Base-by-base conservation (phyloP, 768 basidiomycete species). In the Russula sp. region DNA sequence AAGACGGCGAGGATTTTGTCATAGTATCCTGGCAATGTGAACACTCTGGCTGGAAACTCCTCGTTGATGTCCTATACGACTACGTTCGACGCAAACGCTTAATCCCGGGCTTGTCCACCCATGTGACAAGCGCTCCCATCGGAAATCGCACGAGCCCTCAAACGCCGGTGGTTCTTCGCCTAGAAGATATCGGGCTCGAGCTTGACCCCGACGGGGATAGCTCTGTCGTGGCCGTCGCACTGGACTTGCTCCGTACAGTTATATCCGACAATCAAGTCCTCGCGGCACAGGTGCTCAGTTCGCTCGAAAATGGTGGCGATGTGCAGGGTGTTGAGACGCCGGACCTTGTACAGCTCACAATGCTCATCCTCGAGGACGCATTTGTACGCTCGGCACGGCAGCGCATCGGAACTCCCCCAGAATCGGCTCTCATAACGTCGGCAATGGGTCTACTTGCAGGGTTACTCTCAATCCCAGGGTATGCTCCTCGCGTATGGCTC, bases 401-500 rank as follows among this genome's bases (percentile, higher is more conserved):
- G 32, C 70, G 71, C 18, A 26, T 52, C 6, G 66, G 75, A 52
- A 75, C 74, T 8, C 77, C 78, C n/a, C 75, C 81, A 24, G 80
- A 82, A 22, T 81, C 83, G 0, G 81, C 83, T 48, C 79, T 92
- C 64, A 87, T 92, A 66, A 88, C 89, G 3, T 90, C 89, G 9
- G 85, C 91, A 5, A 83, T 96, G 78, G 89, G 86, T 59, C 87
- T 95, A 14, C 81, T 96, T 22, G 81, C 90, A 5, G 87, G 87
- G 0, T 80, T 95, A 34, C 80, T 94, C 40, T 83, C 86, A 1
- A 76, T 90, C 14, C 90, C 89, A 1, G 80, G 78, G 51, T 88
- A 88, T 70, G 89, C 90, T n/a, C 84, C 85, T 67, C 83, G 89
- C 2, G 90, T 95, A 26, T 96, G 93, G 94, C 78, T 93, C 11